phyloP scores from a whole-genome alignment of 257 asterid genomes.

The Nicotiana noctiflora region DNA sequence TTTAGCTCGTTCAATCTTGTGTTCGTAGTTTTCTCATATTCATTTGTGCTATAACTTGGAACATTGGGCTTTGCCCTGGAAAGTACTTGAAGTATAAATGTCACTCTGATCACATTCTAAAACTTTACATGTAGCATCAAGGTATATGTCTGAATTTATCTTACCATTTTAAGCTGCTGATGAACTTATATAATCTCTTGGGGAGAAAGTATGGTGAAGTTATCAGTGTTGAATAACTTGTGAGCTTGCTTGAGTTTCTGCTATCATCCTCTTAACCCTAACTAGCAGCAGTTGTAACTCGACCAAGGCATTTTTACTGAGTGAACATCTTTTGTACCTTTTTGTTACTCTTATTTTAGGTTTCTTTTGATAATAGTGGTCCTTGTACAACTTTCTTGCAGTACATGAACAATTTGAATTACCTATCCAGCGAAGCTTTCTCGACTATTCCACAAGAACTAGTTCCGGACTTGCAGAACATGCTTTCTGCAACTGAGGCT shows the following conservation, averaged over 20 bases:
- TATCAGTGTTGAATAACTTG: not conserved
- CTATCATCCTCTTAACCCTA: not conserved
- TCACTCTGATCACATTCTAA: not conserved
- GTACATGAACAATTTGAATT: conserved; percentile 86
- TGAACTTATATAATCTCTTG: not conserved
- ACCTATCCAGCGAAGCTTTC: conserved; percentile 75
- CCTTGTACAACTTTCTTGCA: conserved; percentile 41
- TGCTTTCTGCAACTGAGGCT: conserved; percentile 75
- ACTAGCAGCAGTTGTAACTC: not conserved
- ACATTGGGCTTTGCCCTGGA: not conserved
- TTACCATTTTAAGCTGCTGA: not conserved
- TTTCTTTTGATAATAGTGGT: conserved; percentile 19
- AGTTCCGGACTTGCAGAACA: conserved; percentile 71
- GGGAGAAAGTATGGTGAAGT: not conserved
- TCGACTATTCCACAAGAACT: conserved; percentile 74
- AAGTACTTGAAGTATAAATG: not conserved
- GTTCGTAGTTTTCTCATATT: not conserved
- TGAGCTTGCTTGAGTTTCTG: not conserved
- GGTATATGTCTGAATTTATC: not conserved
- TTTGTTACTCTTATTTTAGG: not conserved
- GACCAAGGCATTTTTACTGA: not conserved
- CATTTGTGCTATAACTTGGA: not conserved
- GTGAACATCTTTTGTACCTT: not conserved
- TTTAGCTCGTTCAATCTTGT: not conserved
- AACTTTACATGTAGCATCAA: not conserved